Base-by-base conservation (phyloP, 2,329 filamentous ascomycete genomes). In the Xylariaceae sp. region DNA sequence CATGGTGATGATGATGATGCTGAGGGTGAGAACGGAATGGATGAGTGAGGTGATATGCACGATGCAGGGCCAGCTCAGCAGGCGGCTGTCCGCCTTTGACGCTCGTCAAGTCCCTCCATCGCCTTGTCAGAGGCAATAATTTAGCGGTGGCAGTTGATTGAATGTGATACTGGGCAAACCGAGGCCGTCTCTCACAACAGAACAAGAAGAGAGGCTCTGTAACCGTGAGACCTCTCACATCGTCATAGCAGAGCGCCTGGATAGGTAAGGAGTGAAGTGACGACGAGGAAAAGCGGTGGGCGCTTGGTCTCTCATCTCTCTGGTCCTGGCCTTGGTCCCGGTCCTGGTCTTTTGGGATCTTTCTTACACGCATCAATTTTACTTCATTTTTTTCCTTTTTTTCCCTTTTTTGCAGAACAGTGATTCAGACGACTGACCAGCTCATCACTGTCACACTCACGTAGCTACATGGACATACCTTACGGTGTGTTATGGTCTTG, bases 31-130 rank as follows among this genome's bases (percentile, higher is more conserved):
- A 47, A 44, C 15, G 7, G 55, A 62, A 56, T 56, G 58, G 63
- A 59, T 58, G 56, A 62, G 8, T 42, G 37, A 42, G 37, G 37
- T 64, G 62, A 61, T 61, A 67, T 66, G 67, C 65, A 64, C 62
- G 59, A 69, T 69, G 67, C 67, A 69, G 60, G 65, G 67, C 67
- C 66, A 69, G 59, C 67, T 58, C 60, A 64, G 60, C 62, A 64
- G 57, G 58, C 50, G 55, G 42, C 55, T 62, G 55, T 60, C 61
- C 62, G 60, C 60, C 60, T 55, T 64, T 56, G 39, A 53, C 55
- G 15, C 49, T 54, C 23, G 23, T 30, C 53, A 42, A 57, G 35
- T 35, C n/a, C 13, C 45, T n/a, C 44, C 51, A 45, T 45, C 17
- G 57, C 51, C 55, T 58, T 35, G 55, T 55, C 48, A 59, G 55